phyloP scores from a whole-genome alignment of 129 eudicot species.

The Artemisia annua region DNA sequence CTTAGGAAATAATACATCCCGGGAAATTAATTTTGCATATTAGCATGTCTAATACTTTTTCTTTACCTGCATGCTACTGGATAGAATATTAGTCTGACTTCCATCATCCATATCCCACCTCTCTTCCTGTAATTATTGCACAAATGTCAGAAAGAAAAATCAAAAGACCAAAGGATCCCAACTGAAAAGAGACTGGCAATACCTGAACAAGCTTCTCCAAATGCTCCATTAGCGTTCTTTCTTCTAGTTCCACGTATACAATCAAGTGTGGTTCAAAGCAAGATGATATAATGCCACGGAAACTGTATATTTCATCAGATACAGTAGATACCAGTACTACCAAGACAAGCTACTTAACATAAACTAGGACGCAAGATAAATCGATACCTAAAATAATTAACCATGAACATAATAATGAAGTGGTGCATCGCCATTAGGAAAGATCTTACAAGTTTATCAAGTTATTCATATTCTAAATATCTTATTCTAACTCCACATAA shows the following conservation, averaged over 20 bases:
- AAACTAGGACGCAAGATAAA: not conserved
- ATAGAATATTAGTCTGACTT: constrained; percentile 85
- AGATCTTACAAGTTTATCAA: constrained; percentile 10
- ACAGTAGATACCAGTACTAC: constrained; percentile 14
- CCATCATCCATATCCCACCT: constrained; percentile 99
- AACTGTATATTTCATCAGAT: constrained; percentile 25
- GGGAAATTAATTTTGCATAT: not conserved
- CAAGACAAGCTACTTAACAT: not conserved
- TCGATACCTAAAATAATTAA: not conserved
- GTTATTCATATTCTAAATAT: not conserved
- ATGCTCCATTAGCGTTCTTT: constrained; percentile 93
- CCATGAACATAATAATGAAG: constrained; percentile 6
- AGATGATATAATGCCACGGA: constrained; percentile 86
- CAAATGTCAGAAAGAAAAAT: constrained; percentile 18
- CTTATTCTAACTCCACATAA: not conserved
- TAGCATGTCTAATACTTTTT: constrained; percentile 24
- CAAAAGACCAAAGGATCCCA: constrained; percentile 14
- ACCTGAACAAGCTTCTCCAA: constrained; percentile 98
- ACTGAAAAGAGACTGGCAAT: constrained; percentile 16
- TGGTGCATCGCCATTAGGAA: no score
- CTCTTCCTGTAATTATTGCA: constrained; percentile 67
- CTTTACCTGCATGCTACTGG: constrained; percentile 96
- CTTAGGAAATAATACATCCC: not conserved
- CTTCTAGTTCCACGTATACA: constrained; percentile 96
- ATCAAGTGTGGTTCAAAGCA: constrained; percentile 96